phyloP scores from a whole-genome alignment of 1,284 basidiomycete species.

The Xerocomus tenax region DNA sequence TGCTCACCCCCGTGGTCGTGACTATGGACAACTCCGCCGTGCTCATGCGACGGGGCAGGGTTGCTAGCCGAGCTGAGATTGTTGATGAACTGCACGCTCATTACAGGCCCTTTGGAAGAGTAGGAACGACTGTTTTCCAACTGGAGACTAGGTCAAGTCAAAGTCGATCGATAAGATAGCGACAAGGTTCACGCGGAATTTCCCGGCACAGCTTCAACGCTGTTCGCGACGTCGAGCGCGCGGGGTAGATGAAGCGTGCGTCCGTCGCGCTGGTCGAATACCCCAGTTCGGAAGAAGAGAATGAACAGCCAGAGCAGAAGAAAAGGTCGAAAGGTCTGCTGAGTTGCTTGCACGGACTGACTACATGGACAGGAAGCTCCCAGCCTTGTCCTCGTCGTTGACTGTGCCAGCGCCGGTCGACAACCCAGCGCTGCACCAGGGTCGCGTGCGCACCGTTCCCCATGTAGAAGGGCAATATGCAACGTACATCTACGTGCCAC shows the following conservation, averaged over 20 bases:
- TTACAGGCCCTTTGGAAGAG: slow-evolving; percentile 14
- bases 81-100: slow-evolving; percentile 69
- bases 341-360: slow-evolving; percentile 11
- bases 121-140: too few species aligned
- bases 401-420: slow-evolving; percentile 44
- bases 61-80: slow-evolving; percentile 40
- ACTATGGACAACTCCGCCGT: slow-evolving; percentile 20
- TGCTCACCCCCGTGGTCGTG: slow-evolving; percentile 57
- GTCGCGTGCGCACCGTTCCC: slow-evolving; percentile 61
- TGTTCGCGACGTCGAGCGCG: background rate
- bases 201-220: slow-evolving; percentile 9
- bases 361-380: slow-evolving; percentile 45
- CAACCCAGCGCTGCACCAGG: slow-evolving; percentile 67
- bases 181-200: slow-evolving; percentile 8
- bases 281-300: slow-evolving; percentile 31
- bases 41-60: slow-evolving; percentile 35
- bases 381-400: slow-evolving; percentile 46
- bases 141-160: too few species aligned
- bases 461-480: slow-evolving; percentile 77
- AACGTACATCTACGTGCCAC: slow-evolving; percentile 63
- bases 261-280: slow-evolving; percentile 23
- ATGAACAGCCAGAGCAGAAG: slow-evolving; percentile 20
- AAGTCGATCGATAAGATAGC: slow-evolving; percentile 8
- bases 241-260: slow-evolving; percentile 23
- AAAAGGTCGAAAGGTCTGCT: slow-evolving; percentile 17